Conservation (phyloP, 768 basidiomycete genomes). For the Cystoderma amianthinum region DNA sequence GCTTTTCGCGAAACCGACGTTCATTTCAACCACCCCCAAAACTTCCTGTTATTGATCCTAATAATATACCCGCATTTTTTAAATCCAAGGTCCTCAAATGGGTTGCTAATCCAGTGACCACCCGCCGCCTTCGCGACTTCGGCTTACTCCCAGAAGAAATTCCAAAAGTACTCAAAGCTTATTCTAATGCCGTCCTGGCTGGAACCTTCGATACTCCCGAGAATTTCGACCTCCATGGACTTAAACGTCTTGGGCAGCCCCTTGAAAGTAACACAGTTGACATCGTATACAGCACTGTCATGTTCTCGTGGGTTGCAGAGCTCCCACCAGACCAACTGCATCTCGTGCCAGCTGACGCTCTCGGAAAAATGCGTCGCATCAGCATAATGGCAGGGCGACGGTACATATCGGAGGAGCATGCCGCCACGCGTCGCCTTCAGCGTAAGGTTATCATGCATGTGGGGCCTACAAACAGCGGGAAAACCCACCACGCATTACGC, state of each 20-base stretch:
- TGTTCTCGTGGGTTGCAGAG: constrained; percentile 50
- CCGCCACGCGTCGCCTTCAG: constrained; percentile 47
- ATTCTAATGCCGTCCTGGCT: constrained; percentile 26
- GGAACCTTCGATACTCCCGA: constrained; percentile 22
- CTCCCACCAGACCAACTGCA: constrained; percentile 12
- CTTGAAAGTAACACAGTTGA: constrained; percentile 27
- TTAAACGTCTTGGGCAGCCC: constrained; percentile 34
- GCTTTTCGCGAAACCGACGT: no score
- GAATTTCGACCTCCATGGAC: constrained; percentile 24
- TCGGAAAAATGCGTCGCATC: constrained; percentile 29
- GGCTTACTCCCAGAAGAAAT: constrained; percentile 38
- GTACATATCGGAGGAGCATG: constrained; percentile 42
- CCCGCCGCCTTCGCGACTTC: constrained; percentile 34
- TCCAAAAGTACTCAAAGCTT: constrained; percentile 32
- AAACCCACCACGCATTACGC: constrained; percentile 89
- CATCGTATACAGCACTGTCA: constrained; percentile 40
- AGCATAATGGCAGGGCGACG: constrained; percentile 29
- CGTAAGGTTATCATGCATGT: constrained; percentile 92
- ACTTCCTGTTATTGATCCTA: background rate
- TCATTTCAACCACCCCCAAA: no score
- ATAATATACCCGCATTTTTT: constrained; percentile 20
- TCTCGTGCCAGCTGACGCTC: constrained; percentile 19
- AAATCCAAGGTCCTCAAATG: constrained; percentile 28
- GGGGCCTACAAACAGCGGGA: constrained; percentile 96
- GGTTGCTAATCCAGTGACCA: constrained; percentile 23